Evolutionary conservation across 768 basidiomycete species (phyloP), one percentile per base, ranked within the genome.

Genomic region (Xerocomellus intermedius): DNA sequence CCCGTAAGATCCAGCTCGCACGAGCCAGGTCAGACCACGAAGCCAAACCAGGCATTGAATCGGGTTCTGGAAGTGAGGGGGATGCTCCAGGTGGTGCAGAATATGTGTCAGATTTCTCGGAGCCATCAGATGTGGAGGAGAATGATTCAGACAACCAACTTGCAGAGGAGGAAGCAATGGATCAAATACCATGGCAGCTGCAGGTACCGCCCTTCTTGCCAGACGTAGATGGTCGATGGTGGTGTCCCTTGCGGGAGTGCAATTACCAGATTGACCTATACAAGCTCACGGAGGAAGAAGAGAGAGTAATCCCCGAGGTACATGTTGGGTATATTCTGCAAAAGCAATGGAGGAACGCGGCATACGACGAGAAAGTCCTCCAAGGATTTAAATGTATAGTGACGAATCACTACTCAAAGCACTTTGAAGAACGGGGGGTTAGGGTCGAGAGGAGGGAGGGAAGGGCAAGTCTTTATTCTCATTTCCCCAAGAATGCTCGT

Each of bases 101-200:
- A 12, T 85, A 85, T 57, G 82, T 81, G 62, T 75, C 80, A 0
- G 84, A 86, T 61, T 86, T 85, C 63, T 81, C 80, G 12, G 77
- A 79, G n/a, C 62, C 67, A 8, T 82, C 82, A 5, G 77, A 79
- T 21, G 70, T 69, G 13, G 71, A 76, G 7, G 74, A 69, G n/a
- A 68, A 77, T 2, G 76, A 77, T 41, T 73, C 76, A 43, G 68
- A 69, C 38, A 48, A 64, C 8, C 19, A 19, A 1, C 3, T 47
- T 12, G 50, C 56, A 37, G 53, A 51, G 19, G 72, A 69, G 22
- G 50, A 43, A 51, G 68, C 59, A 58, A 58, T 44, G 52, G 56
- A 38, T 44, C 73, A 33, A 14, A 66, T 82, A 43, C 82, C 80
- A 4, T 58, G 61, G 37, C 69, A 70, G 46, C 64, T 75, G 45